Evolutionary conservation across 495 filamentous ascomycete genomes (phyloP).

Genomic region (Daldinia vernicosa): DNA sequence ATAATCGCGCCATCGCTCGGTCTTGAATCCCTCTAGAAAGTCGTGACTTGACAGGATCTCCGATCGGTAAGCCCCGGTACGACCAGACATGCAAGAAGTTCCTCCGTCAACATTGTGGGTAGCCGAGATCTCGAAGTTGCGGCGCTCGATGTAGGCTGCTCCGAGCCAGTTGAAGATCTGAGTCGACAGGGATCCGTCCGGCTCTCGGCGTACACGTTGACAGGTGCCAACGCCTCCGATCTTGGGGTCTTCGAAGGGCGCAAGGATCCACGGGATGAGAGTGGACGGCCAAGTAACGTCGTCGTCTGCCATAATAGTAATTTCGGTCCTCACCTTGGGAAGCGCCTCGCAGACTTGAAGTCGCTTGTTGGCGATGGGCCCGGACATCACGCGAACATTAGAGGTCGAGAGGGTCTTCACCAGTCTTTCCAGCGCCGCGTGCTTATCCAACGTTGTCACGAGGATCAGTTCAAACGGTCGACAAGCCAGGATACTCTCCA

Average conservation of each 20-base stretch:
- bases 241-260: conserved; percentile 59
- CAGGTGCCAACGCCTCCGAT: conserved; percentile 65
- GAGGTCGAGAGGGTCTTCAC: conserved; percentile 52
- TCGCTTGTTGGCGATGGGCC: conserved; percentile 57
- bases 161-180: conserved; percentile 63
- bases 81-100: conserved; percentile 64
- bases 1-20: conserved; percentile 64
- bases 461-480: conserved; percentile 62
- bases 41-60: conserved; percentile 55
- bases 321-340: conserved; percentile 52
- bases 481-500: conserved; percentile 65
- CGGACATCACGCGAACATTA: conserved; percentile 55
- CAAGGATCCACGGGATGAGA: conserved; percentile 57
- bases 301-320: conserved; percentile 63
- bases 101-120: conserved; percentile 65
- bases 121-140: conserved; percentile 66
- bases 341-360: conserved; percentile 56
- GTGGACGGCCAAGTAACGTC: conserved; percentile 63
- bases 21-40: conserved; percentile 62
- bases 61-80: conserved; percentile 60
- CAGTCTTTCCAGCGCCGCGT: conserved; percentile 54
- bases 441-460: conserved; percentile 64
- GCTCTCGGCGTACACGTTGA: conserved; percentile 55
- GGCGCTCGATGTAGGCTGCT: conserved; percentile 62
- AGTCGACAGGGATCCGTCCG: conserved; percentile 40